These are phyloP conservation scores for Nakaseomyces glabratus DNA, from an alignment of 1,139 yeast species.

Conservation along the genomic window DNA sequence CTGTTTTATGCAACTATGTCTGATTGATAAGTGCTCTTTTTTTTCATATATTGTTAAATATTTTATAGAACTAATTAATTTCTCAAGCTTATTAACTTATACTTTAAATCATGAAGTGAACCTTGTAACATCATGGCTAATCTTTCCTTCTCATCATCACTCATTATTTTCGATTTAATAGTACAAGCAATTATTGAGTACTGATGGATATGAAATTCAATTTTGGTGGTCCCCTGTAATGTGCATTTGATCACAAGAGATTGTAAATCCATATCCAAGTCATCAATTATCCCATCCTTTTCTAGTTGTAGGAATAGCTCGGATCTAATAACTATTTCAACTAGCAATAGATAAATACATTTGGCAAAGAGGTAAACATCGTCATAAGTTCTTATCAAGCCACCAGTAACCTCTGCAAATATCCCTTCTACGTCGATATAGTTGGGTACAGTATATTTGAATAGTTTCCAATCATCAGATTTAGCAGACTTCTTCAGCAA, in stretches of 20 bases:
- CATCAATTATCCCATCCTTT: constrained; percentile 11
- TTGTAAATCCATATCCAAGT: constrained; percentile 20
- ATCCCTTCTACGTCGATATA: constrained; percentile 29
- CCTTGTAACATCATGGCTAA: constrained; percentile 17
- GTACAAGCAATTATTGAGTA: constrained; percentile 16
- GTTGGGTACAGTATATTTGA: constrained; percentile 39
- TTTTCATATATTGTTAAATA: too few relatives aligned
- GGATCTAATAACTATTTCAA: constrained; percentile 12
- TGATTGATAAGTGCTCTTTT: too few relatives aligned
- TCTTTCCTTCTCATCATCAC: too few relatives aligned
- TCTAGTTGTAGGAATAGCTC: constrained; percentile 16
- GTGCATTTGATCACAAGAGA: too few relatives aligned
- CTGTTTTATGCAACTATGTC: constrained; percentile 12
- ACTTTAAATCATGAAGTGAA: constrained; percentile 13
- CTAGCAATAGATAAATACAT: constrained; percentile 17
- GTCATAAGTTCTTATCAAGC: constrained; percentile 12
- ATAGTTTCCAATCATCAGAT: constrained; percentile 31
- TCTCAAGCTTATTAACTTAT: constrained; percentile 12
- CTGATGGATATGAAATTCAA: constrained; percentile 14
- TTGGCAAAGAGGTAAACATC: constrained; percentile 25
- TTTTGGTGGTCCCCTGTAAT: constrained; percentile 9
- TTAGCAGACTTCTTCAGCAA: constrained; percentile 32
- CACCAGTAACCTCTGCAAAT: constrained; percentile 16
- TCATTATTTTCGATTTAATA: too few relatives aligned
- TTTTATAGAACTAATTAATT: too few relatives aligned